phyloP scores from a whole-genome alignment of 192 early-diverging fungal species.

The Coemansia biformis region DNA sequence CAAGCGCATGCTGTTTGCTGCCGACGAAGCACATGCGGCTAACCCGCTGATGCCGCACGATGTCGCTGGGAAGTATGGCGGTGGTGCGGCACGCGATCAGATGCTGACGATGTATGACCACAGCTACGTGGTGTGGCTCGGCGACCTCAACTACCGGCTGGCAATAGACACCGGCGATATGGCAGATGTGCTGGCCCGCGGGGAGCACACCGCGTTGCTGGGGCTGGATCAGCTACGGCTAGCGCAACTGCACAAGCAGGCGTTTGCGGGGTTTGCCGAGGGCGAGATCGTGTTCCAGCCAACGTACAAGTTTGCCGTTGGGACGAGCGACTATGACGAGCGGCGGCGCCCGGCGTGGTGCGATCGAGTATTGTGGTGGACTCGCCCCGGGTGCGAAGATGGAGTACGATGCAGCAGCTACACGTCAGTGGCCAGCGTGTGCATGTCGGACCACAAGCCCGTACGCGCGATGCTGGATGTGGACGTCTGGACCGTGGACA shows the following conservation, averaged over 20 bases:
- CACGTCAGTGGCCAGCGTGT: slow-evolving; percentile 6
- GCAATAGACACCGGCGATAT: slow-evolving; percentile 59
- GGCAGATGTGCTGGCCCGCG: slow-evolving; percentile 51
- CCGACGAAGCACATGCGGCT: slow-evolving; percentile 1
- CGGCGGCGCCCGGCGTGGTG: slow-evolving; percentile 89
- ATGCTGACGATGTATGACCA: slow-evolving; percentile 59
- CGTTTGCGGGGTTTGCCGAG: slow-evolving; percentile 86
- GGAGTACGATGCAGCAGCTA: slow-evolving; percentile 25
- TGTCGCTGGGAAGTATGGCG: not conserved
- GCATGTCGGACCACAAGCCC: slow-evolving; percentile 81
- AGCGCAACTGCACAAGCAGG: slow-evolving; percentile 58
- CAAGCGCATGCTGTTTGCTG: slow-evolving; percentile 60
- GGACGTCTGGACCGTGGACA: slow-evolving; percentile 60
- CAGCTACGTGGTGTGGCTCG: slow-evolving; percentile 81
- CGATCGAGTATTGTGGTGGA: slow-evolving; percentile 89
- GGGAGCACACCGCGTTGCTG: slow-evolving; percentile 60
- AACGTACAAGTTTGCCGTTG: slow-evolving; percentile 90
- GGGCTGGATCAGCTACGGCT: slow-evolving; percentile 78
- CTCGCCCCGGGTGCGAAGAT: slow-evolving; percentile 47
- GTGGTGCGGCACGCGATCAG: slow-evolving; percentile 4
- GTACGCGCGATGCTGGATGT: slow-evolving; percentile 67
- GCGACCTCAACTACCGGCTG: slow-evolving; percentile 94
- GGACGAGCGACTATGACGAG: slow-evolving; percentile 74
- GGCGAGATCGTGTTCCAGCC: slow-evolving; percentile 71
- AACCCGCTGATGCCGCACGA: slow-evolving; percentile 14